These are phyloP conservation scores for Populus hybrid DNA, from an alignment of 441 rosid species.

Conservation along the genomic window DNA sequence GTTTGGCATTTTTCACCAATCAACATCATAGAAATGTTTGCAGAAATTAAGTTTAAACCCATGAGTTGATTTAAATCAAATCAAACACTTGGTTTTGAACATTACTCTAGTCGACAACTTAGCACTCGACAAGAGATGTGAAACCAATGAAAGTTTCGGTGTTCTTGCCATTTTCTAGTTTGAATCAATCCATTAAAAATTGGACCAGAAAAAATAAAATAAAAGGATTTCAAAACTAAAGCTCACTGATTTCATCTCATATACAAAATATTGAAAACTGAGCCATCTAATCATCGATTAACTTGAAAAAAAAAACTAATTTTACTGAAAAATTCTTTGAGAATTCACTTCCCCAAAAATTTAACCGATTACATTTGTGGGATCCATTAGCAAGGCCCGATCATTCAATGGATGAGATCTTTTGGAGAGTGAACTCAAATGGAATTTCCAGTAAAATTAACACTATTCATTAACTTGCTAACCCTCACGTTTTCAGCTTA, in stretches of 20 bases:
- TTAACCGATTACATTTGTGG: neutral
- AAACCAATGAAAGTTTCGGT: neutral
- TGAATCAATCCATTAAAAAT: neutral
- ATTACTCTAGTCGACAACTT: neutral
- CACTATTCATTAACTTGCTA: neutral
- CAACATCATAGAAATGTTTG: neutral
- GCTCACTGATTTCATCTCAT: neutral
- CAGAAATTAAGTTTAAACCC: neutral
- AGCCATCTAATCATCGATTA: neutral
- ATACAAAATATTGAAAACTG: neutral
- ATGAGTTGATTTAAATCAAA: neutral
- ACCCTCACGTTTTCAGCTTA: neutral
- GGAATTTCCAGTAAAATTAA: neutral
- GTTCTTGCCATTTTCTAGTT: neutral
- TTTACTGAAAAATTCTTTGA: neutral
- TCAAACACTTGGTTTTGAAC: neutral
- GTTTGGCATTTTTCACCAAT: neutral
- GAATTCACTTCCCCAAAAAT: neutral
- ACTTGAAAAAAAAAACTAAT: too few relatives aligned
- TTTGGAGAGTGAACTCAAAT: neutral
- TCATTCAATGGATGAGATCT: neutral
- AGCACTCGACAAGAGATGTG: neutral
- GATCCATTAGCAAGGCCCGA: neutral
- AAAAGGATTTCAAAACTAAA: too few relatives aligned
- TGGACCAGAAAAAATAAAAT: neutral